Percentiles rank a stretch among this genome's conserved stretches.
Evolutionary conservation across 805 yeast species (phyloP).

Genomic region (Pichia occidentalis): DNA sequence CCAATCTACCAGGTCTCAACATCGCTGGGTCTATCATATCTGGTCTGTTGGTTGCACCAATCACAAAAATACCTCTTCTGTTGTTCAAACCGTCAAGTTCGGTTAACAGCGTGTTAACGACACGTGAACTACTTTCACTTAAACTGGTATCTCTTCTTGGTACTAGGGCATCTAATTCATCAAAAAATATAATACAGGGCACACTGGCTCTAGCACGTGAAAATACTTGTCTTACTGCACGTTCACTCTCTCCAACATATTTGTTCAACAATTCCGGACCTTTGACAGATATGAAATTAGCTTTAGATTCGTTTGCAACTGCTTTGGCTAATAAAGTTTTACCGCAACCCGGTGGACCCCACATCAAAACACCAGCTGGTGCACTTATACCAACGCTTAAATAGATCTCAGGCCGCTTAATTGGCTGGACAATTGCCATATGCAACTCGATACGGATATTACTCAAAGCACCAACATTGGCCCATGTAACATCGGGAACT

Average conservation of each 20-base stretch:
- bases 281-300: constrained; percentile 90
- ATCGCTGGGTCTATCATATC: constrained; percentile 98
- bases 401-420: constrained; percentile 83
- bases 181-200: constrained; percentile 91
- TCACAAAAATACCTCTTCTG: constrained; percentile 85
- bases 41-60: constrained; percentile 96
- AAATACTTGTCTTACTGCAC: constrained; percentile 88
- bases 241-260: constrained; percentile 92
- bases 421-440: constrained; percentile 97
- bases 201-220: constrained; percentile 91
- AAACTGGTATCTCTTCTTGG: constrained; percentile 87
- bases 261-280: constrained; percentile 96
- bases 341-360: constrained; percentile 99
- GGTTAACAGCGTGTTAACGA: constrained; percentile 88
- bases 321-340: constrained; percentile 94
- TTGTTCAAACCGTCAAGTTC: constrained; percentile 94
- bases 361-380: constrained; percentile 92
- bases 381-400: constrained; percentile 90
- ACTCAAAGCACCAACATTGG: constrained; percentile 83
- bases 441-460: constrained; percentile 82
- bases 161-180: constrained; percentile 92
- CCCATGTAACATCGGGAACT: constrained; percentile 96
- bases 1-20: constrained; percentile 94
- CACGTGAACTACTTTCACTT: constrained; percentile 86
- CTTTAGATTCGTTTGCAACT: constrained; percentile 94